These are phyloP conservation scores for Myxozyma udenii DNA, from an alignment of 805 yeast species.

Conservation along the genomic window DNA sequence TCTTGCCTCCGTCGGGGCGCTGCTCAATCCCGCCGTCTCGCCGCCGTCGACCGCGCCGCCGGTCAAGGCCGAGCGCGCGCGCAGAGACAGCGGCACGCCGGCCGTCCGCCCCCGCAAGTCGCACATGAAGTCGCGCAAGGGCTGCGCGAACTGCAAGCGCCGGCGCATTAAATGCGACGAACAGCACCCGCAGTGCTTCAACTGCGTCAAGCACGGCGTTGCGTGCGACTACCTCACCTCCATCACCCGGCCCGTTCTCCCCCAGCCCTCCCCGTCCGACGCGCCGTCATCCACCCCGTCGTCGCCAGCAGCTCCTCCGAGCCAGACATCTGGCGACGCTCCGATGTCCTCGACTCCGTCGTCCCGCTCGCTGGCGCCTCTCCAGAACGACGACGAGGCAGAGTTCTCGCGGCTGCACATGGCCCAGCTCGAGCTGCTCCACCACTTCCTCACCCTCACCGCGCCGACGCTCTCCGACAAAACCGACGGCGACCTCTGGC, in stretches of 20 bases:
- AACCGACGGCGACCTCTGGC: conserved; percentile 30
- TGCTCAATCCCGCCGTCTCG: conserved; percentile 6
- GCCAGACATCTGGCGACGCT: background rate
- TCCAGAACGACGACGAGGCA: conserved; percentile 12
- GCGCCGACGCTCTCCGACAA: conserved; percentile 25
- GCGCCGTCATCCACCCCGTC: background rate
- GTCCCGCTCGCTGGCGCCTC: conserved; percentile 2
- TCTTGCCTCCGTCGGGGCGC: conserved; percentile 5
- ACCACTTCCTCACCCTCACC: conserved; percentile 28
- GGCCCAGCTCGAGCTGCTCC: conserved; percentile 27
- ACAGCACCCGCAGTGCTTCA: conserved; percentile 54
- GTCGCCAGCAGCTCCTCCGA: conserved; percentile 1
- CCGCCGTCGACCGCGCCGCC: conserved; percentile 5
- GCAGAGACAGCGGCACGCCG: background rate
- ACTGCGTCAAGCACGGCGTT: conserved; percentile 46
- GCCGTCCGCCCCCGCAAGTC: conserved; percentile 27
- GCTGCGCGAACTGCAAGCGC: conserved; percentile 68
- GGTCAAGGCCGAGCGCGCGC: background rate
- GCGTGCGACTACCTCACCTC: conserved; percentile 12
- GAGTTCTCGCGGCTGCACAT: conserved; percentile 20
- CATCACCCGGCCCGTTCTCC: background rate
- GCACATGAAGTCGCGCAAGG: conserved; percentile 67
- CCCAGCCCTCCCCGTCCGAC: background rate
- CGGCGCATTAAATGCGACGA: conserved; percentile 67
- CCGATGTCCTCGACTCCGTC: background rate